Evolutionary conservation across 495 filamentous ascomycete species (phyloP).

Genomic region (Barbatosphaeria neglecta): DNA sequence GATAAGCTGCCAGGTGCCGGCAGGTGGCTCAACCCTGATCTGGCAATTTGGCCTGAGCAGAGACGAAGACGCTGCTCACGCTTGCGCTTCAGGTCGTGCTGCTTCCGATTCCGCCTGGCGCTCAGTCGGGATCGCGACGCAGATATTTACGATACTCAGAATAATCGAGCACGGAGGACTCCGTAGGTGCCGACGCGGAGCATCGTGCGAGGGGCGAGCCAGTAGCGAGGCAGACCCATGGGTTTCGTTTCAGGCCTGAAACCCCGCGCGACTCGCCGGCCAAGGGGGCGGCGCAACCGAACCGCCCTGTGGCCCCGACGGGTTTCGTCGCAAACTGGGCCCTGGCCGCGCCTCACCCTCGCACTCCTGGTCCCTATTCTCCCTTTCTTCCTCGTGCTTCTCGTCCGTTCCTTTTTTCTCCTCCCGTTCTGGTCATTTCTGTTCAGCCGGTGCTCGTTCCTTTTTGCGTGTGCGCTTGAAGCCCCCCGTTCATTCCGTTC

Average conservation of each 20-base stretch:
- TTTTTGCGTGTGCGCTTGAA: background rate
- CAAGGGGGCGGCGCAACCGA: background rate
- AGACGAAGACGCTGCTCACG: too few species aligned
- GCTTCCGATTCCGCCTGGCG: too few species aligned
- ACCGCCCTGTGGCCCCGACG: background rate
- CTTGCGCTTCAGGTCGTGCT: too few species aligned
- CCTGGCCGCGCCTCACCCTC: background rate
- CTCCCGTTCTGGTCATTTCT: background rate
- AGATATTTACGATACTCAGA: too few species aligned
- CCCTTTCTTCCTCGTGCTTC: background rate
- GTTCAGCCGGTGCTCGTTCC: background rate
- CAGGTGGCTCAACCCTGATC: too few species aligned
- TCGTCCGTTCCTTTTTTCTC: background rate
- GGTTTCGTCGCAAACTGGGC: background rate
- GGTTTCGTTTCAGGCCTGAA: background rate
- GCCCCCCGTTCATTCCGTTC: background rate
- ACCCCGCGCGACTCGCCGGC: background rate
- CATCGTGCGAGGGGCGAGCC: too few species aligned
- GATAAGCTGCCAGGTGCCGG: too few species aligned
- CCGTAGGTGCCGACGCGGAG: too few species aligned
- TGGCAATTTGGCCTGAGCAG: too few species aligned
- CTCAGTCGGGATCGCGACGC: too few species aligned
- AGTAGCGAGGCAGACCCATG: background rate
- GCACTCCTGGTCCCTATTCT: background rate
- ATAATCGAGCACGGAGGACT: too few species aligned